Conservation (phyloP, 805 yeast species). For the Teunomyces cretensis region DNA sequence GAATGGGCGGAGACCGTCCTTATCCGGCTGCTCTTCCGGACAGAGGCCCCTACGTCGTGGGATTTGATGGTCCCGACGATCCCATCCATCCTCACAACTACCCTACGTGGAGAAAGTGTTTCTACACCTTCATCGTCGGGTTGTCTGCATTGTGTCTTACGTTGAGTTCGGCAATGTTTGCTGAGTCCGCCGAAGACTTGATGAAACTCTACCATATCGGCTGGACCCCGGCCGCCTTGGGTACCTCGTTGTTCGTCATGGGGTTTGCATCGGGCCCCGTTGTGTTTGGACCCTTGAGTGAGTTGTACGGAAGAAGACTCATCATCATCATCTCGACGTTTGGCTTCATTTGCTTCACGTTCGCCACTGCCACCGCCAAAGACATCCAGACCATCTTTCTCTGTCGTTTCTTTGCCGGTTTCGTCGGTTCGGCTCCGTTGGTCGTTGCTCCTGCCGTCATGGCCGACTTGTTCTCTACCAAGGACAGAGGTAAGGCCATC, state of each 20-base stretch:
- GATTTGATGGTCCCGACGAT: slow-evolving; percentile 76
- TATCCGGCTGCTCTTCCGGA: slow-evolving; percentile 64
- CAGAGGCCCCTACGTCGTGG: slow-evolving; percentile 58
- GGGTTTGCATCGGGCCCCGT: slow-evolving; percentile 95
- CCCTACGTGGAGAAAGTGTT: slow-evolving; percentile 19
- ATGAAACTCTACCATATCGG: slow-evolving; percentile 58
- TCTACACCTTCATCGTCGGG: slow-evolving; percentile 26
- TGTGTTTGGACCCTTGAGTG: slow-evolving; percentile 27
- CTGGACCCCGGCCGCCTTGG: slow-evolving; percentile 66
- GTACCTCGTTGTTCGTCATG: slow-evolving; percentile 78
- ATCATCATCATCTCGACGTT: slow-evolving; percentile 45
- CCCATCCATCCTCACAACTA: slow-evolving; percentile 82
- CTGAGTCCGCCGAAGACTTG: slow-evolving; percentile 56
- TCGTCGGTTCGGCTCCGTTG: slow-evolving; percentile 80
- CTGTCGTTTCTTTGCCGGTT: slow-evolving; percentile 78
- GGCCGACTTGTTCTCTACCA: slow-evolving; percentile 74
- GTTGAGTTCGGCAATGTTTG: slow-evolving; percentile 46
- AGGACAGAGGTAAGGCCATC: slow-evolving; percentile 72
- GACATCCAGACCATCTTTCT: slow-evolving; percentile 75
- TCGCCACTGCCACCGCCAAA: slow-evolving; percentile 75
- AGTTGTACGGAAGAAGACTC: slow-evolving; percentile 34
- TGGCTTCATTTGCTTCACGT: slow-evolving; percentile 34
- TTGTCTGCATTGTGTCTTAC: slow-evolving; percentile 28
- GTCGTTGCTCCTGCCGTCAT: slow-evolving; percentile 85
- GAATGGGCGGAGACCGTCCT: slow-evolving; percentile 66